Percentiles rank a stretch among this genome's conserved stretches.
Conservation (phyloP, 805 yeast species). For the Metschnikowia picachoensis region DNA sequence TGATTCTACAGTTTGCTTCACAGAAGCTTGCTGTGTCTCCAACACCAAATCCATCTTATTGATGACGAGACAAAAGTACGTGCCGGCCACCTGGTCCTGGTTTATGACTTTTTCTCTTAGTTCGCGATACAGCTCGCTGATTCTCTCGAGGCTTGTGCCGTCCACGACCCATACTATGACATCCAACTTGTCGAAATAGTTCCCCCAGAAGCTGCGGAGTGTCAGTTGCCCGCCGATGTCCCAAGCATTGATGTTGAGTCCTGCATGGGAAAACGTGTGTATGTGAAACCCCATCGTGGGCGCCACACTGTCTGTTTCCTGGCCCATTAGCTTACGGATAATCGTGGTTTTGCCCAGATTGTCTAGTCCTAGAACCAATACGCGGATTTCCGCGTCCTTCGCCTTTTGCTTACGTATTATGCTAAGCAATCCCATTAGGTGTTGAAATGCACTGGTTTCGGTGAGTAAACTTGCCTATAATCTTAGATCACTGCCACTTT, state of each 20-base stretch:
- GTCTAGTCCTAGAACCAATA: conserved; percentile 79
- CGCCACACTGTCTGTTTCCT: conserved; percentile 52
- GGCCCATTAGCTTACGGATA: conserved; percentile 52
- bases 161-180: conserved; percentile 86
- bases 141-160: conserved; percentile 53
- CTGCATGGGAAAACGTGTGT: conserved; percentile 46
- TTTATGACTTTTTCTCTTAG: conserved; percentile 53
- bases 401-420: conserved; percentile 78
- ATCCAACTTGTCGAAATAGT: conserved; percentile 79
- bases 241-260: conserved; percentile 62
- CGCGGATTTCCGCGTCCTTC: conserved; percentile 73
- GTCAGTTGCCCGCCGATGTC: conserved; percentile 72
- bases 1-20: conserved; percentile 8
- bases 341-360: conserved; percentile 91
- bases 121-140: conserved; percentile 63
- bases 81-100: conserved; percentile 69
- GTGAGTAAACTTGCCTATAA: neutral
- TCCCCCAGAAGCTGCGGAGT: conserved; percentile 55
- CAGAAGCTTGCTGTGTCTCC: conserved; percentile 19
- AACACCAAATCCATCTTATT: conserved; percentile 68
- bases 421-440: conserved; percentile 76
- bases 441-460: neutral
- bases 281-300: conserved; percentile 94
- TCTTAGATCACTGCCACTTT: too few species aligned
- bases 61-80: conserved; percentile 61